Evolutionary conservation across 1,139 yeast species (phyloP), one percentile per base, ranked within the genome.

Genomic region (Candida neerlandica): DNA sequence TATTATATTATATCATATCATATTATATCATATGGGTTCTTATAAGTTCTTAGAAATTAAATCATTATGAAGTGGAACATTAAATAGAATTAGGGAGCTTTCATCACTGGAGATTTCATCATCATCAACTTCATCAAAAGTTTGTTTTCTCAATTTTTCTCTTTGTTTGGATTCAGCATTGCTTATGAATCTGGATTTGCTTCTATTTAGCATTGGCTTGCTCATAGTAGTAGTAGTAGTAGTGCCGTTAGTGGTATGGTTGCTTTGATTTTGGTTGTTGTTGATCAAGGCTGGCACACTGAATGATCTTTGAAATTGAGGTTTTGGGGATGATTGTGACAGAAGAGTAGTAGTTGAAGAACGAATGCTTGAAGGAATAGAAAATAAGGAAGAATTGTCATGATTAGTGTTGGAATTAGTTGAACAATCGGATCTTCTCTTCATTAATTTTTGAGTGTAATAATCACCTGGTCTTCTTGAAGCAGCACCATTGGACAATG

Each of bases 71-170:
- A 39, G 42, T 10, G 81, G 81, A 14, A 77, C 80, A 52, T 77
- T 77, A 55, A 75, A 76, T 5, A 75, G 72, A 43, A 74, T 39
- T 39, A 39, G 29, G 9, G 42, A 39, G 14, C 33, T 9, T 69
- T 14, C 69, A 60, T 38, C 73, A 43, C 29, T 32, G 5, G 29
- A 56, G 16, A 75, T 69, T 45, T 72, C 77, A 48, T 74, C 79
- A 50, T 76, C 80, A 52, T 69, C 67, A 51, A 75, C 80, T 52
- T 75, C 79, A 50, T 76, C 80, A 54, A 75, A 75, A 44, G 65
- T 61, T 55, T 76, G 69, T 57, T 75, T 76, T 21, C 80, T 65
- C 46, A 69, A 61, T 48, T 66, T 66, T 55, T 70, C 67, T 48
- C 81, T 61, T 51, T 70, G 75, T 55, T 73, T 75, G 10, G 69